Base-by-base conservation (phyloP, 2,329 filamentous ascomycete species). In the Phialophora macrospora region DNA sequence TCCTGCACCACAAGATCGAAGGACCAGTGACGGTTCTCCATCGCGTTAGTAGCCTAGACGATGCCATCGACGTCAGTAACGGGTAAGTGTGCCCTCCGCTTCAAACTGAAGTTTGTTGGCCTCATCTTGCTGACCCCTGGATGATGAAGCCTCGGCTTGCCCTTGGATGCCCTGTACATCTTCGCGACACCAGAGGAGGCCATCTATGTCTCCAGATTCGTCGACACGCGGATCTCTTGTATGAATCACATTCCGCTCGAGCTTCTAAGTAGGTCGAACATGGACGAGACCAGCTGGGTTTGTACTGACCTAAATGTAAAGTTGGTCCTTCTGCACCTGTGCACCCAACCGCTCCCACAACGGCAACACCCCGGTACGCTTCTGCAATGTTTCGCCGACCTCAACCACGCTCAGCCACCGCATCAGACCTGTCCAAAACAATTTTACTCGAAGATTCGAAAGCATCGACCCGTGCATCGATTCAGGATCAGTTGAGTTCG, bases 171-270 rank as follows among this genome's bases (percentile, higher is more conserved):
- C 22, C 77, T 81, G 2, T 87, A 86, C 70, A 77, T 84, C 67
- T 88, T 87, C 72, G 81, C 81, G 9, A 76, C 77, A 24, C 77
- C 81, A 0, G 68, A 77, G 1, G 76, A 82, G 2, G 84, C 81
- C 17, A 89, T 88, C 72, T 89, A 88, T 68, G 77, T 89, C 4
- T 78, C 80, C 7, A 84, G 88, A 68, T 87, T 85, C 73, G 75
- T 88, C 41, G 71, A 78, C 8, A 78, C 84, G 2, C 76, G 82
- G 12, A 73, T 81, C 0, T 82, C 83, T 0, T 84, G 83, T 72
- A 76, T 85, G 62, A 89, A 89, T 73, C 82, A 87, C 60, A 80
- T 89, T 6, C 86, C 87, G 0, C 68, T 77, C 1, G 79, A 84
- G 38, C 76, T 89, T 1, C 80, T 89, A 3, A 71, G 81, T 73